phyloP scores from a whole-genome alignment of 495 filamentous ascomycete genomes.

The Penicillium robsamsonii region DNA sequence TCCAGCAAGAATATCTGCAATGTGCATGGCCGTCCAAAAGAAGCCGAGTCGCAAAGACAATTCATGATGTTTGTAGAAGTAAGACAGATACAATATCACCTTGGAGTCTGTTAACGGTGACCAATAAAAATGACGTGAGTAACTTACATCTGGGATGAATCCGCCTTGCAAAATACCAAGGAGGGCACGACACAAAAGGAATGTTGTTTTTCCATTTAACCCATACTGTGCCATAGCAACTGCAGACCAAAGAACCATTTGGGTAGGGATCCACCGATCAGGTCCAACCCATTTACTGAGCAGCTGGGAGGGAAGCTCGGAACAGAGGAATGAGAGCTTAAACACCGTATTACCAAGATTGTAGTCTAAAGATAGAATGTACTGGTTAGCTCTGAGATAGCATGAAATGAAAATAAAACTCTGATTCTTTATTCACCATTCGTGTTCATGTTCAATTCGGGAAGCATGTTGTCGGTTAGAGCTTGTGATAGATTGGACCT shows the following conservation, averaged over 20 bases:
- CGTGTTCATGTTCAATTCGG: constrained; percentile 52
- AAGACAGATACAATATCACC: constrained; percentile 62
- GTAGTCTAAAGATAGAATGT: constrained; percentile 19
- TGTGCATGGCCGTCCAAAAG: constrained; percentile 60
- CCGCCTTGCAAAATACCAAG: constrained; percentile 62
- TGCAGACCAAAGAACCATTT: constrained; percentile 69
- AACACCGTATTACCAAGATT: constrained; percentile 33
- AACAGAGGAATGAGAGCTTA: constrained; percentile 23
- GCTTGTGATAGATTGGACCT: constrained; percentile 46
- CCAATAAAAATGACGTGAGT: not conserved
- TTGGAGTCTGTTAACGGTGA: constrained; percentile 1
- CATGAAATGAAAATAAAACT: not conserved
- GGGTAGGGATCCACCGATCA: constrained; percentile 72
- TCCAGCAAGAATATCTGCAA: constrained; percentile 47
- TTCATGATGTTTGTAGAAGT: constrained; percentile 67
- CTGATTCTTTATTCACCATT: constrained; percentile 32
- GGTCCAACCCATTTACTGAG: constrained; percentile 65
- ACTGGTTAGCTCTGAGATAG: not conserved
- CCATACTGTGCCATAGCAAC: constrained; percentile 62
- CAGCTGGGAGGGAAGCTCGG: constrained; percentile 66
- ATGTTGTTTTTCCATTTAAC: constrained; percentile 56
- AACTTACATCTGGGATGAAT: constrained; percentile 34
- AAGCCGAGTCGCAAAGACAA: constrained; percentile 58
- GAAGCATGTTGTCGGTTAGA: constrained; percentile 48
- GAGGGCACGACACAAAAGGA: constrained; percentile 58